Base-by-base conservation (phyloP, 768 basidiomycete species). In the Clathrus columnatus region DNA sequence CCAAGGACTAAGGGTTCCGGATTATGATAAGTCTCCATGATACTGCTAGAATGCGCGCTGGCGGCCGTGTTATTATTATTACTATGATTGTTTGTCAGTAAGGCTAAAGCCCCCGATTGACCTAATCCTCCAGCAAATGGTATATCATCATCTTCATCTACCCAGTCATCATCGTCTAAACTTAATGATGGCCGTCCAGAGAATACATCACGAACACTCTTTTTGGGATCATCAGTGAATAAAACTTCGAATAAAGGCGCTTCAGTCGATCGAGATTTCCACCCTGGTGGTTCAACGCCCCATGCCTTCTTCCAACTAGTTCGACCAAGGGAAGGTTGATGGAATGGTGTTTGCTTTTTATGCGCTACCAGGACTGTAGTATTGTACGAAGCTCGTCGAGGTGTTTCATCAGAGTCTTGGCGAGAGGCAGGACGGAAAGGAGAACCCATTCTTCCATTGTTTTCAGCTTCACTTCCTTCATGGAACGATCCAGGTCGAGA, bases 281-380 rank as follows among this genome's bases (percentile, higher is more conserved):
- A 91, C 17, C 88, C 89, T 20, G 89, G 87, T 5, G 89, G 90
- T 62, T 91, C 87, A 26, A 84, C 70, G 0, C 90, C 90, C 90
- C 90, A 92, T 6, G 84, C 80, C 67, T 89, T 90, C 74, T 88
- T 91, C 90, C 90, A 92, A 65, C 85, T 85, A 20, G 85, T 83
- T 41, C 56, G 43, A 10, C 56, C 47, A 7, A 55, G 45, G 7
- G 54, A 27, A 83, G 79, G 28, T 85, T 80, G 49, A 81, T 64
- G 3, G 75, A 89, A 88, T 1, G 87, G 84, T 1, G 83, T 87
- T 59, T 79, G 73, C 23, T 85, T 81, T 64, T 92, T 91, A 67
- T 92, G 89, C 5, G 87, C 89, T 28, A 91, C 74, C 60, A 91
- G 89, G 3, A 85, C 84, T 30, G 84, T 55, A 14, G 54, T 79